A percentile compares a stretch with the other conserved stretches of the same genome.
phyloP scores from a whole-genome alignment of 768 basidiomycete genomes.

The Mycena galericulata region DNA sequence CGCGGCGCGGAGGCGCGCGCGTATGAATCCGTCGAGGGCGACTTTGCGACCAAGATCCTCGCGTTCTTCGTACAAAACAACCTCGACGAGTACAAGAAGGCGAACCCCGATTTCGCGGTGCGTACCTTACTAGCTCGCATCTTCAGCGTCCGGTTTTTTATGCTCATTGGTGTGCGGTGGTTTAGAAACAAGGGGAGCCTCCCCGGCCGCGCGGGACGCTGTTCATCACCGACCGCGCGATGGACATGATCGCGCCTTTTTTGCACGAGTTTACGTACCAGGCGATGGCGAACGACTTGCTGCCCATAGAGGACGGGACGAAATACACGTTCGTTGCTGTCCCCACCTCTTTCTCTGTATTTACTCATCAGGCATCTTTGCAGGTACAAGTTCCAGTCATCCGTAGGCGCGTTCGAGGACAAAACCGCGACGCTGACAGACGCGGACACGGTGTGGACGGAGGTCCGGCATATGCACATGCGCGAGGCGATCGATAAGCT shows the following conservation, averaged over 20 bases:
- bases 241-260: constrained; percentile 93
- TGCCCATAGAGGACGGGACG: constrained; percentile 88
- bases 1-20: constrained; percentile 77
- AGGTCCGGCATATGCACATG: constrained; percentile 98
- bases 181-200: constrained; percentile 65
- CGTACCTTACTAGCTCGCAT: constrained; percentile 48
- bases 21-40: constrained; percentile 76
- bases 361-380: background rate
- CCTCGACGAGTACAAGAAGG: constrained; percentile 88
- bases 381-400: constrained; percentile 95
- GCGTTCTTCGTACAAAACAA: constrained; percentile 87
- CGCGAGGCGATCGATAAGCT: constrained; percentile 97
- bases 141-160: background rate
- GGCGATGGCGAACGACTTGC: constrained; percentile 96
- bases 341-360: constrained; percentile 1
- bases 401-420: constrained; percentile 87
- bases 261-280: constrained; percentile 99
- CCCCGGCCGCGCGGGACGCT: constrained; percentile 82
- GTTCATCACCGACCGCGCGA: constrained; percentile 95
- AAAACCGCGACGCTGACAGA: constrained; percentile 91
- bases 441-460: constrained; percentile 89
- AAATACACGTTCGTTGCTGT: constrained; percentile 84
- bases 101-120: constrained; percentile 90
- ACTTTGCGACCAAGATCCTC: constrained; percentile 83
- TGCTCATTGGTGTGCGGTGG: background rate